These are phyloP conservation scores for Fusarium sp. DNA, from an alignment of 2,329 filamentous ascomycete species.

Conservation along the genomic window DNA sequence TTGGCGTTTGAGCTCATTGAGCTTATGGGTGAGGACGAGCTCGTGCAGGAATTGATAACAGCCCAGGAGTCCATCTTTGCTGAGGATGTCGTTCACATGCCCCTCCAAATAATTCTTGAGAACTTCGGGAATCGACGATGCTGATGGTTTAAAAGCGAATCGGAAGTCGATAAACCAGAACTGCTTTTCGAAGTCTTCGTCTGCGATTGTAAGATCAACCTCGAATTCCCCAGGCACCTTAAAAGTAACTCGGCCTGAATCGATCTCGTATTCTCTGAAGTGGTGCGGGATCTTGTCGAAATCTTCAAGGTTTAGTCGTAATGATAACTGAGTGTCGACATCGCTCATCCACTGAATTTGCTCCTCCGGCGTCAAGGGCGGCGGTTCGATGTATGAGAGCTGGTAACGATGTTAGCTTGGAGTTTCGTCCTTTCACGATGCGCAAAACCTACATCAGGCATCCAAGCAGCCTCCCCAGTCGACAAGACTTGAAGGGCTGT, in stretches of 20 bases:
- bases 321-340: conserved; percentile 85
- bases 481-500: conserved; percentile 90
- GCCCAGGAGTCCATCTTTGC: conserved; percentile 78
- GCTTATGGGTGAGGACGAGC: conserved; percentile 90
- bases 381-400: conserved; percentile 83
- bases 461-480: conserved; percentile 81
- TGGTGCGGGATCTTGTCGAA: conserved; percentile 81
- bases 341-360: conserved; percentile 83
- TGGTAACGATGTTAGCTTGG: conserved; percentile 59
- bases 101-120: conserved; percentile 78
- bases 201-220: conserved; percentile 90
- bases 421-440: neutral
- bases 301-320: conserved; percentile 89
- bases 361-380: conserved; percentile 78
- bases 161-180: conserved; percentile 96
- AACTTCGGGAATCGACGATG: conserved; percentile 71
- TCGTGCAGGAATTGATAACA: conserved; percentile 92
- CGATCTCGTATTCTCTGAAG: conserved; percentile 83
- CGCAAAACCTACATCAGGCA: conserved; percentile 77
- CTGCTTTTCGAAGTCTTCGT: conserved; percentile 85
- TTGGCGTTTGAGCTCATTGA: conserved; percentile 85
- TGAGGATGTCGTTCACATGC: conserved; percentile 80
- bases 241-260: conserved; percentile 92
- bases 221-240: conserved; percentile 88
- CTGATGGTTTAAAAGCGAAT: conserved; percentile 82